Evolutionary conservation across 2,329 filamentous ascomycete species (phyloP).

Genomic region (Hymenoscyphus repandus): DNA sequence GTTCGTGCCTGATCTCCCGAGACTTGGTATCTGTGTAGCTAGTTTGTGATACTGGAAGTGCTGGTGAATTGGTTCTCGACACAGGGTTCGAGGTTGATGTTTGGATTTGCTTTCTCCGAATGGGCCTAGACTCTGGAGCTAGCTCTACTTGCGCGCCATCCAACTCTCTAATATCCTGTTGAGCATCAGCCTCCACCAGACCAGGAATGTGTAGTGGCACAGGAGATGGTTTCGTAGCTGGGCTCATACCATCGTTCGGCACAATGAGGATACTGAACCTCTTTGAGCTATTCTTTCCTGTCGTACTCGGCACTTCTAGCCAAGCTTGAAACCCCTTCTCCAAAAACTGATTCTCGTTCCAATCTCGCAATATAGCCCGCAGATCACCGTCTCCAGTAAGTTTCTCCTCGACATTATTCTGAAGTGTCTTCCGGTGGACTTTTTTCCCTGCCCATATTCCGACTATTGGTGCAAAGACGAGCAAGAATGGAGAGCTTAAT

Average conservation of each 20-base stretch:
- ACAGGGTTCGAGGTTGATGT: background rate
- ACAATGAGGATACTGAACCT: constrained; percentile 6
- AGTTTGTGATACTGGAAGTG: background rate
- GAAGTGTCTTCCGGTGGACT: constrained; percentile 19
- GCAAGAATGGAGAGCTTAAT: constrained; percentile 11
- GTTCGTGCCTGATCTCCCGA: constrained; percentile 4
- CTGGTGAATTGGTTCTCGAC: background rate
- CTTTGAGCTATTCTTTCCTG: constrained; percentile 7
- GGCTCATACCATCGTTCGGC: constrained; percentile 1
- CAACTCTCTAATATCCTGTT: background rate
- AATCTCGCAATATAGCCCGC: constrained; percentile 14
- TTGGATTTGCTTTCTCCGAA: background rate
- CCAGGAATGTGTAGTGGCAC: background rate
- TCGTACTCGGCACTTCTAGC: constrained; percentile 20
- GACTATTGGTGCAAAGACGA: constrained; percentile 19
- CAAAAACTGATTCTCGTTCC: constrained; percentile 18
- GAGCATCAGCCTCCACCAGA: constrained; percentile 1
- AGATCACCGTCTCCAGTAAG: constrained; percentile 19
- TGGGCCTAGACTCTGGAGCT: background rate
- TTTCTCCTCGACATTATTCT: constrained; percentile 20
- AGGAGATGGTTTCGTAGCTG: background rate
- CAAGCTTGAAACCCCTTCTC: constrained; percentile 22
- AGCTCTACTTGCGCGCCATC: background rate
- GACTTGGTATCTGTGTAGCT: background rate
- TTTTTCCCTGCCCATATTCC: constrained; percentile 22